Evolutionary conservation across 768 basidiomycete genomes (phyloP).

Genomic region (Podaxis sp.): DNA sequence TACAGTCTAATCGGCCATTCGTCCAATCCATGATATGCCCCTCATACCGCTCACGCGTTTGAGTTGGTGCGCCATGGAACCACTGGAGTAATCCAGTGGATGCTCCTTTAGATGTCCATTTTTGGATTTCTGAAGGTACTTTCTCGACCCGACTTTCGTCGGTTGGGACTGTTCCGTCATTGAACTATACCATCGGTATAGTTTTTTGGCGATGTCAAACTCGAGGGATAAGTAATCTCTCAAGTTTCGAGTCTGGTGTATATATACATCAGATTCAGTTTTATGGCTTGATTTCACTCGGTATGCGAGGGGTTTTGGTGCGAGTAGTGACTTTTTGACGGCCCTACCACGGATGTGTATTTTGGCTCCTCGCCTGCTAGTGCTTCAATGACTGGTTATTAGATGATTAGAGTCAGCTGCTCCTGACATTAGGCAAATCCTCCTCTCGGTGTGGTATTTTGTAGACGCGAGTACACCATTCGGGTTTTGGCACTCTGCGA

Average conservation of each 20-base stretch:
- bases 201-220: too few species aligned
- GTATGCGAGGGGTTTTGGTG: background rate
- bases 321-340: background rate
- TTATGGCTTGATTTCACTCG: background rate
- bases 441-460: background rate
- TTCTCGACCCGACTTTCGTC: background rate
- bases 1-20: background rate
- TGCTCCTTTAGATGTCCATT: background rate
- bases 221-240: too few species aligned
- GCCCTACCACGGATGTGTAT: background rate
- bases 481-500: too few species aligned
- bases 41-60: background rate
- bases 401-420: too few species aligned
- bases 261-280: too few species aligned
- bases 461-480: too few species aligned
- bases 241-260: too few species aligned
- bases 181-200: too few species aligned
- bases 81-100: background rate
- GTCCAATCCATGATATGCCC: background rate
- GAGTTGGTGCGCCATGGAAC: background rate
- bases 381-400: too few species aligned
- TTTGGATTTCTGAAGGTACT: background rate
- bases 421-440: too few species aligned
- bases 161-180: too few species aligned
- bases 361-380: background rate